These are phyloP conservation scores for Pseudohalonectria lignicola DNA, from an alignment of 2,329 filamentous ascomycete genomes.

Conservation along the genomic window DNA sequence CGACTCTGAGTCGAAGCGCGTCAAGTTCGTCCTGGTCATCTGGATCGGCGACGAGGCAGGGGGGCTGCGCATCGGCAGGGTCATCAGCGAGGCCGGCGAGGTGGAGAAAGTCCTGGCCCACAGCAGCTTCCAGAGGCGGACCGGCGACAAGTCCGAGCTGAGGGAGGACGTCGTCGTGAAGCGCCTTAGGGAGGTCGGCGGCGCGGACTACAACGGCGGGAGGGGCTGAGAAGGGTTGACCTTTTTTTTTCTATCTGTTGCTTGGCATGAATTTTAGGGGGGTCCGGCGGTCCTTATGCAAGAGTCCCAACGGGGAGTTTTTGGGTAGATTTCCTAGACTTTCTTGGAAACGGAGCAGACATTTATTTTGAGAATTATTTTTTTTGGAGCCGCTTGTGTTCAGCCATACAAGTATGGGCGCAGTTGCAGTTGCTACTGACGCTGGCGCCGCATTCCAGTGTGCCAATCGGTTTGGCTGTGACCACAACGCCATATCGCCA, in stretches of 20 bases:
- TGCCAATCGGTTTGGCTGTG: too few relatives aligned
- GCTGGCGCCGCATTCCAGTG: too few relatives aligned
- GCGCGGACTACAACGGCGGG: slow-evolving; percentile 61
- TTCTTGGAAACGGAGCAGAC: too few relatives aligned
- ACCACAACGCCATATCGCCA: too few relatives aligned
- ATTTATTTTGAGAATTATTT: too few relatives aligned
- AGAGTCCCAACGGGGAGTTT: too few relatives aligned
- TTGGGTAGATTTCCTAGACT: too few relatives aligned
- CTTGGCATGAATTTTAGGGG: background rate
- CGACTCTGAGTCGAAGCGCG: slow-evolving; percentile 55
- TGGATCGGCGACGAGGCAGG: slow-evolving; percentile 57
- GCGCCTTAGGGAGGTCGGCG: slow-evolving; percentile 53
- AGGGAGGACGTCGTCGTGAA: slow-evolving; percentile 50
- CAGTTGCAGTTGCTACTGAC: too few relatives aligned
- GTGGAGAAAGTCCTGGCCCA: slow-evolving; percentile 55
- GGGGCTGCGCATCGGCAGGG: slow-evolving; percentile 60
- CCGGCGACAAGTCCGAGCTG: slow-evolving; percentile 50
- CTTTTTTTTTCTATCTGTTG: background rate
- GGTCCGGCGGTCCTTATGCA: too few relatives aligned
- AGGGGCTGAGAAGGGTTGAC: slow-evolving; percentile 33
- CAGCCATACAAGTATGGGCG: too few relatives aligned
- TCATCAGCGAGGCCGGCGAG: slow-evolving; percentile 54
- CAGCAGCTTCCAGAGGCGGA: slow-evolving; percentile 53
- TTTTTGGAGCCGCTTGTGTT: too few relatives aligned
- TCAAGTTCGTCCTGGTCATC: slow-evolving; percentile 57